Evolutionary conservation across 129 eudicot species (phyloP), one percentile per base, ranked within the genome.

Genomic region (Oenanthe sinensis): DNA sequence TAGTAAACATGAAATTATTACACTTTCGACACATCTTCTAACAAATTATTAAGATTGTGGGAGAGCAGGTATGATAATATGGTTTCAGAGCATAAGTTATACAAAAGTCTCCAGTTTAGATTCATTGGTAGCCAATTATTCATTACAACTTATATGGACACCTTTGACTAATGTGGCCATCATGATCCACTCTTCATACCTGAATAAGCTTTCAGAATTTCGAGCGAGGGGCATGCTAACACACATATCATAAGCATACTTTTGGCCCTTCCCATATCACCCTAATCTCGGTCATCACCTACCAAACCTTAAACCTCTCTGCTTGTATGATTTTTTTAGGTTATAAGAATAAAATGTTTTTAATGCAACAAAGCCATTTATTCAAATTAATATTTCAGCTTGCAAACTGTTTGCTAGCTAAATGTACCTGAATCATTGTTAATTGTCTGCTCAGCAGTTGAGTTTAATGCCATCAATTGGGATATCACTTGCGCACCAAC

Each of bases 401-500:
- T 26, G 71, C 71, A 62, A 55, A 62, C 33, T 26, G 37, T 26
- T 63, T 15, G 20, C 42, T 68, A 36, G 62, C 76, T 70, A 73
- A 5, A 79, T 83, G 71, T 75, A 94, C 97, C 99, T 80, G 94
- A 79, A 58, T 52, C 78, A 49, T 79, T 73, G 14, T 69, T 60
- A 54, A 49, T 79, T 46, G 77, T 70, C 77, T 71, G 73, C 75
- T 79, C 88, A 69, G 40, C 73, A 67, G 46, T 82, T 12, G 85
- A 80, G 60, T 76, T 85, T 43, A 87, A 85, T 75, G 73, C 84
- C 74, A 45, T 74, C 67, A 86, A 82, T 71, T 92, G 92, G 39
- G 97, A 90, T 52, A 92, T 87, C 58, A 88, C 99, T 78, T 96
- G 99, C 19, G 90, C 72, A 71, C 97, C 99, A 83, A 96, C 99